Evolutionary conservation across 768 basidiomycete genomes (phyloP).

Genomic region (Symmetrospora coprosmae): DNA sequence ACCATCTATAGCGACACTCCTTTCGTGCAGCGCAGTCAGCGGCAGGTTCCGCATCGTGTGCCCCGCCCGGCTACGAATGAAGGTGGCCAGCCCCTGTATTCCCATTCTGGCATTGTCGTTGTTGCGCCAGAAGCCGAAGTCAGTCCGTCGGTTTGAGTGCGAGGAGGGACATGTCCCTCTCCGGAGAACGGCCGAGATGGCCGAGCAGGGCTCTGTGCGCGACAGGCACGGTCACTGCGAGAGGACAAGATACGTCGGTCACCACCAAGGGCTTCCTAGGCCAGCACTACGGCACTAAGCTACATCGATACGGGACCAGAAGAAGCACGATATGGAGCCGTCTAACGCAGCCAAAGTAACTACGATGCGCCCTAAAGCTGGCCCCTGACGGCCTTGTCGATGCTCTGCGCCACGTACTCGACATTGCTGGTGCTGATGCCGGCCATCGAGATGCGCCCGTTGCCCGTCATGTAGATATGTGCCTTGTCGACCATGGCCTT

Average conservation of each 20-base stretch:
- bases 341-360: neutral
- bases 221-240: too few relatives aligned
- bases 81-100: neutral
- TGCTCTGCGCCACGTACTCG: constrained; percentile 75
- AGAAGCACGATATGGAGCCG: neutral
- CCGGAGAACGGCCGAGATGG: too few relatives aligned
- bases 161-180: too few relatives aligned
- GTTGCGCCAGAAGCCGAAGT: too few relatives aligned
- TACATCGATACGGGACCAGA: too few relatives aligned
- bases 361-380: constrained; percentile 2
- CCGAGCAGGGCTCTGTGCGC: too few relatives aligned
- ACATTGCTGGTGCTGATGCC: constrained; percentile 72
- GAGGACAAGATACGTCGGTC: too few relatives aligned
- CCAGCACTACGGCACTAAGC: too few relatives aligned
- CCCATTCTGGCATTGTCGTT: too few relatives aligned
- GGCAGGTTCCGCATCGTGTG: neutral
- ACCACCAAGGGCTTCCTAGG: too few relatives aligned
- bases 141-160: too few relatives aligned
- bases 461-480: constrained; percentile 84
- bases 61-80: neutral
- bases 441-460: constrained; percentile 80
- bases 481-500: constrained; percentile 71
- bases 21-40: neutral
- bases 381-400: constrained; percentile 67
- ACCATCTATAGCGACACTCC: constrained; percentile 9